Evolutionary conservation across 805 yeast species (phyloP), one percentile per base, ranked within the genome.

Genomic region (Brettanomyces anomalus): DNA sequence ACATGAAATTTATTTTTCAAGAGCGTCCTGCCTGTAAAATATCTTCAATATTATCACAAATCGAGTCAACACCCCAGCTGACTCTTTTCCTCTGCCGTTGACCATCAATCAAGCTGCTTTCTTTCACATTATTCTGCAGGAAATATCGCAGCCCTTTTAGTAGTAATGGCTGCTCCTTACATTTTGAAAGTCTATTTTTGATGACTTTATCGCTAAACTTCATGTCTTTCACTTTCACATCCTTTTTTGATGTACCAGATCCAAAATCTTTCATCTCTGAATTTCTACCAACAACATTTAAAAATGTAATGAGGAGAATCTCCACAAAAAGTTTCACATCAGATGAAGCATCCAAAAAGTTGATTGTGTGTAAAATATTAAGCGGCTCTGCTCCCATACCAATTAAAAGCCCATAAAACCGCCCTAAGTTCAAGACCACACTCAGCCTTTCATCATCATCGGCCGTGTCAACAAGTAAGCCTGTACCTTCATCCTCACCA

Each of bases 381-480:
- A 93, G 66, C 3, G 87, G 78, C 46, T 90, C 65, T 0, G 81
- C 71, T 1, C 84, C 85, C 52, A 85, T 87, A 3, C 84, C 78
- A 15, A 89, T 72, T 36, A 93, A 57, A 40, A 66, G 68, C 0
- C 96, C 97, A 54, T 76, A 93, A 49, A 93, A 78, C 45, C 86
- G 71, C 3, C 96, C 97, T 49, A 81, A 67, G 50, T 85, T 86
- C 37, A 84, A 70, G 18, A 80, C 68, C 49, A 75, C 75, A 50
- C 74, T 75, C 31, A 85, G 58, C 50, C 76, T 74, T 6, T 68
- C 53, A 36, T 76, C 81, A 28, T 79, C 89, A 4, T 72, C 76
- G 2, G 71, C 76, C n/a, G 66, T 70, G 31, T 63, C 67, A 7
- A 38, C 45, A 11, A 45, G 45, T 28, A 53, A 41, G 7, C 50